Evolutionary conservation across 1,284 basidiomycete species (phyloP).

Genomic region (Entoloma clypeatum): DNA sequence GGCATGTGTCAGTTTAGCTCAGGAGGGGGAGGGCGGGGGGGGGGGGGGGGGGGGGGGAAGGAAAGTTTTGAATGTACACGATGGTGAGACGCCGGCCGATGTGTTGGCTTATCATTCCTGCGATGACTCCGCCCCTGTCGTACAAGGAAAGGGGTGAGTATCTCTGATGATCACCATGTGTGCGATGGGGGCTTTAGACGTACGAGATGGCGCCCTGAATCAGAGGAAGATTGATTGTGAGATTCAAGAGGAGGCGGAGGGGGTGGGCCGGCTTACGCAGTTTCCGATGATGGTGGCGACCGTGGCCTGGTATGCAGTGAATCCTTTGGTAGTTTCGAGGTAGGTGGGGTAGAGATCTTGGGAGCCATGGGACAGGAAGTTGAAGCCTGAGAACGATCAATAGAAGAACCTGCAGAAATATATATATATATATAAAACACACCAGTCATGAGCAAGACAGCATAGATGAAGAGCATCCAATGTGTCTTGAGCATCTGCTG

Average conservation of each 20-base stretch:
- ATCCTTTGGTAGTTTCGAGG: constrained; percentile 58
- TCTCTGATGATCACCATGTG: constrained; percentile 19
- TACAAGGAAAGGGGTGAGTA: constrained; percentile 26
- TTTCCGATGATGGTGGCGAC: constrained; percentile 91
- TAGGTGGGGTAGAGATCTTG: constrained; percentile 86
- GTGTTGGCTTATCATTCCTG: constrained; percentile 80
- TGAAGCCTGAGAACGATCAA: constrained; percentile 60
- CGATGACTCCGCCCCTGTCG: constrained; percentile 70
- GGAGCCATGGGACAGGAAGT: constrained; percentile 89
- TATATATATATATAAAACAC: constrained; percentile 22
- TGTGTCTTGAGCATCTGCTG: constrained; percentile 77
- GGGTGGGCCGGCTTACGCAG: constrained; percentile 48
- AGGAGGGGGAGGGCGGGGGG: constrained; percentile 9
- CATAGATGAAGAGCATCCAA: constrained; percentile 87
- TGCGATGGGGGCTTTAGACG: constrained; percentile 20
- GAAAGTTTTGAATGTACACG: constrained; percentile 44
- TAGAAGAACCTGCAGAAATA: not conserved
- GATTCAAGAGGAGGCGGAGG: not conserved
- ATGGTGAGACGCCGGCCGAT: constrained; percentile 88
- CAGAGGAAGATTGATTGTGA: constrained; percentile 14
- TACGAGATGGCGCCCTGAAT: constrained; percentile 70
- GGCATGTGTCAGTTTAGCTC: constrained; percentile 9
- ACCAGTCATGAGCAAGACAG: constrained; percentile 76
- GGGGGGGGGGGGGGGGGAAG: constrained; percentile 13
- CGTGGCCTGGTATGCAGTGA: constrained; percentile 59